Evolutionary conservation across 75 land plant species (phyloP), one percentile per base, ranked within the genome.

Genomic region (Selaginella moellendorffii): DNA sequence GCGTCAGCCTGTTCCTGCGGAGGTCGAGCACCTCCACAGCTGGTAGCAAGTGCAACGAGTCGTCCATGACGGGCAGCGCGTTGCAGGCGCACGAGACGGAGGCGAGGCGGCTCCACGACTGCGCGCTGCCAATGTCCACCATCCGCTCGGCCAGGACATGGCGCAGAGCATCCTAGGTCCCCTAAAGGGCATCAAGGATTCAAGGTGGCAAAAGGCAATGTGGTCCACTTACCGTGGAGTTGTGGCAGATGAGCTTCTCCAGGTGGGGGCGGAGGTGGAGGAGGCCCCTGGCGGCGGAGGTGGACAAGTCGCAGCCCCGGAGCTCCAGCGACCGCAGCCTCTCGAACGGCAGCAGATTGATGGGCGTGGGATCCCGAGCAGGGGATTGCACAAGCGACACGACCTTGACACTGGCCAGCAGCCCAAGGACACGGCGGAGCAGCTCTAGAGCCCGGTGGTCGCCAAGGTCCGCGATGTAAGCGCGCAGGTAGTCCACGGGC

Each of bases 391-490:
- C 36, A 53, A 78, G 80, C 0, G 89, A 81, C 1, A 88, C 84
- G 29, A 92, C 96, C 75, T 88, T 90, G 1, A 92, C 69, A 14
- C 89, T 72, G 30, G 80, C 76, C 1, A 92, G 67, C 52, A 88
- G 67, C 26, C 85, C 65, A 12, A 92, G 74, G 68, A 92, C 84
- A 54, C 96, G 68, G 0, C 97, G 62, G 24, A 92, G 81, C 74
- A 84, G 88, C 81, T 92, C 97, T 27, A 92, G 71, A 27, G 97
- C 97, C 2, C 97, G 77, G 69, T 92, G 95, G 61, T 92, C 97
- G 18, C 97, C 97, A 30, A 92, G 74, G 64, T 92, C 97, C 19
- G 97, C 86, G 42, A 92, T 76, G 68, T 92, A 92, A 1, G 95
- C 93, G 0, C 97, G 75, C 31, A 92, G 81, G 69, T 92, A 92